Conservation (phyloP, 139 green algal species). For the Zygnema cylindricum region DNA sequence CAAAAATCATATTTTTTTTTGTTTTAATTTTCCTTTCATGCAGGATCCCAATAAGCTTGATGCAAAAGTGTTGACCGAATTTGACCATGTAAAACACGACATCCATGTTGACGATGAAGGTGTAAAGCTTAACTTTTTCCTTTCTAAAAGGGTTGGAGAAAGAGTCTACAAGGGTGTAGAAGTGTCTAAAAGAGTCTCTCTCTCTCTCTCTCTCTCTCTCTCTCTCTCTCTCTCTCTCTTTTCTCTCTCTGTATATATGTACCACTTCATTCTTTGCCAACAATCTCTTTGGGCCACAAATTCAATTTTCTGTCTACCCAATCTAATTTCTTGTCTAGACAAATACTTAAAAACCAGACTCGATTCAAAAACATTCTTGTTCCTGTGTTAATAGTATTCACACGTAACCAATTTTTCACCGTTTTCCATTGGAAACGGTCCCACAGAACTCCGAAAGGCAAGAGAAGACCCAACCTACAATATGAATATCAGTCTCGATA, state of each 20-base stretch:
- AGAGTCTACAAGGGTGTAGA: too few species aligned
- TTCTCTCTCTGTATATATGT: background rate
- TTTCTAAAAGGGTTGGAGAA: too few species aligned
- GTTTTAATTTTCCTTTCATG: too few species aligned
- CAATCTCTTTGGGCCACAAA: too few species aligned
- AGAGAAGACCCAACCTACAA: constrained; percentile 24
- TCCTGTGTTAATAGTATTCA: background rate
- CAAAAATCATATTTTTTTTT: too few species aligned
- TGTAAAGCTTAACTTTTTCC: too few species aligned
- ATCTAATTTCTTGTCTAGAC: too few species aligned
- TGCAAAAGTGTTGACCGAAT: constrained; percentile 68
- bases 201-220: background rate
- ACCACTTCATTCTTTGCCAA: too few species aligned
- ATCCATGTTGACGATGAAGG: constrained; percentile 35
- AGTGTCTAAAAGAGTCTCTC: background rate
- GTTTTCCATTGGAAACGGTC: background rate
- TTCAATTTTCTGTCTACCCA: too few species aligned
- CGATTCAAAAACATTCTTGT: too few species aligned
- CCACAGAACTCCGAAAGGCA: constrained; percentile 34
- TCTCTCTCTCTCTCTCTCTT: background rate
- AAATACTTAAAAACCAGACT: too few species aligned
- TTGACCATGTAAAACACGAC: constrained; percentile 84
- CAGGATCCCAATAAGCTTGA: constrained; percentile 63
- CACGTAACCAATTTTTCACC: background rate
- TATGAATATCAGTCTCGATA: constrained; percentile 45